Conservation (phyloP, 306 rosid species). For the Vicia faba region DNA sequence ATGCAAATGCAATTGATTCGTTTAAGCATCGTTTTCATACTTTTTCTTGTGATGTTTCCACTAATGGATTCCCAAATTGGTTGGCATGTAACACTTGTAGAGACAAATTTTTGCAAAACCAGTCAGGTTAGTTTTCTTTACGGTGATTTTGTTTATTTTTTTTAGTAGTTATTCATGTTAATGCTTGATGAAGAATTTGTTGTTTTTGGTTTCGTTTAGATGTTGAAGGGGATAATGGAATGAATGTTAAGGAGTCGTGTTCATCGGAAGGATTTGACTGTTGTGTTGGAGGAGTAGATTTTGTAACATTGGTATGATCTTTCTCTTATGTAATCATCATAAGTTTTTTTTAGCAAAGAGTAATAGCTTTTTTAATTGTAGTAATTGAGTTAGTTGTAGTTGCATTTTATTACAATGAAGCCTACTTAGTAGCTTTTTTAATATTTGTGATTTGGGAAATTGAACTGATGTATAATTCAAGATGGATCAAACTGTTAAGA, state of each 20-base stretch:
- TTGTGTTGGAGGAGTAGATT: conserved; percentile 83
- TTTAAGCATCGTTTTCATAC: conserved; percentile 57
- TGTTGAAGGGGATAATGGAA: conserved; percentile 39
- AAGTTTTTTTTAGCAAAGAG: neutral
- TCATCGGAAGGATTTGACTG: conserved; percentile 44
- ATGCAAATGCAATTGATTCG: conserved; percentile 36
- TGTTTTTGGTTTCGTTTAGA: conserved; percentile 43
- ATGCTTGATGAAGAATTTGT: conserved; percentile 22
- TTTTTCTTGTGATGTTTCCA: conserved; percentile 73
- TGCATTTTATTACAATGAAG: neutral
- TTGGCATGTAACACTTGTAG: conserved; percentile 66
- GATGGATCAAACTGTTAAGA: too few relatives aligned
- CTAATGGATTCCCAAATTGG: conserved; percentile 65
- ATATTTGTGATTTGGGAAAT: too few relatives aligned
- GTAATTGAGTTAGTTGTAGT: neutral
- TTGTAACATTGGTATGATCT: conserved; percentile 71
- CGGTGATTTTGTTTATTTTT: conserved; percentile 14
- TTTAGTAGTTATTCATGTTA: neutral
- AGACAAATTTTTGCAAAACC: conserved; percentile 38
- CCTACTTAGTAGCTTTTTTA: neutral
- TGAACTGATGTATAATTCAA: too few relatives aligned
- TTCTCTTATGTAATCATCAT: conserved; percentile 31
- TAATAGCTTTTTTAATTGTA: neutral
- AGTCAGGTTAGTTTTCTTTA: conserved; percentile 20
- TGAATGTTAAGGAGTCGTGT: conserved; percentile 25